Evolutionary conservation across 1,139 yeast species (phyloP).

Genomic region (Casaregolazyma suthepensis): DNA sequence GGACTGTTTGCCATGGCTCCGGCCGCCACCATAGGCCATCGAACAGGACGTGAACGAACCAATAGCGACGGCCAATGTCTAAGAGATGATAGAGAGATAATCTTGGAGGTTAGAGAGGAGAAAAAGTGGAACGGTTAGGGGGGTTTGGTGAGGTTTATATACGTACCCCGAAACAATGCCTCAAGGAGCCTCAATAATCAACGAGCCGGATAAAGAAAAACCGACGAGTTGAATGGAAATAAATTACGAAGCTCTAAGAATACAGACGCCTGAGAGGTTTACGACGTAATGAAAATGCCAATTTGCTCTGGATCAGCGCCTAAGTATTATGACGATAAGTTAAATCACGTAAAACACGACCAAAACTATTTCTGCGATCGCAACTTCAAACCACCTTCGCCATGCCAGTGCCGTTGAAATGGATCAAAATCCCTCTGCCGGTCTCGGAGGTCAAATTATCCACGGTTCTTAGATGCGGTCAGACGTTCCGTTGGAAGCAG

Average conservation of each 20-base stretch:
- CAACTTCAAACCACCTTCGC: neutral
- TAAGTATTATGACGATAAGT: neutral
- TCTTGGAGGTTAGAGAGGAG: neutral
- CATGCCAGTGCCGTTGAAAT: slow-evolving; percentile 11
- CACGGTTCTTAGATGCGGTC: slow-evolving; percentile 82
- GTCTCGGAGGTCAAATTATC: slow-evolving; percentile 51
- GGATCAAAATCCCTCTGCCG: slow-evolving; percentile 26
- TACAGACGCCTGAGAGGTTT: neutral
- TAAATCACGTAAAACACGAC: neutral
- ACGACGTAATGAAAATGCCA: neutral
- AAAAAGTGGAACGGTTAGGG: neutral
- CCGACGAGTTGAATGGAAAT: neutral
- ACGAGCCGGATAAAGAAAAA: neutral
- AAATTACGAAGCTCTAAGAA: no score
- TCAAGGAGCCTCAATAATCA: neutral
- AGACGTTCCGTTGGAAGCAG: slow-evolving; percentile 40
- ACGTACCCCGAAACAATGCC: neutral
- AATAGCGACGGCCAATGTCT: slow-evolving; percentile 5
- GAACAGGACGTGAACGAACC: neutral
- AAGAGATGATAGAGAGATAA: neutral
- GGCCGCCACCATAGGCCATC: slow-evolving; percentile 5
- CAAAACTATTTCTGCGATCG: neutral
- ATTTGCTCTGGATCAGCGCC: neutral
- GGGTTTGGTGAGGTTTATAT: neutral
- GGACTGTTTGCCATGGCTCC: neutral